Evolutionary conservation across 306 rosid genomes (phyloP), one percentile per base, ranked within the genome.

Genomic region (Prunus campanulata): DNA sequence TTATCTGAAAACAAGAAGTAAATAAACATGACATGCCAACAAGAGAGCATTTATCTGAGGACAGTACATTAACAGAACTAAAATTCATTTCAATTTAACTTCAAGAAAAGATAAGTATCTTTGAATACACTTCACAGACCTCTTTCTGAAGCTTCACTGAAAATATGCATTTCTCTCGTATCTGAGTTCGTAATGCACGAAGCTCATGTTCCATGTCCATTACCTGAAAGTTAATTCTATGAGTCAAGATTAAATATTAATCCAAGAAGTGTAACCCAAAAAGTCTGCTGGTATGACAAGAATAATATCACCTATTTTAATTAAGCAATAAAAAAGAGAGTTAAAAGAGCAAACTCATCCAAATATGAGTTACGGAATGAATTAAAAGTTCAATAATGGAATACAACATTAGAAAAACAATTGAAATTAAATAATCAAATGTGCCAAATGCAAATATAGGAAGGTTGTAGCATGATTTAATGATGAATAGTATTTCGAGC

Each of bases 191-290:
- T 44, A 95, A 83, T 57, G 95, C 96, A 79, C 92, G 87, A 55
- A 95, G 92, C 81, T 95, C 98, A 56, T 89, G 86, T 77, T 95
- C 97, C 97, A 95, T 92, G 80, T 93, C 97, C 87, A 89, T 85
- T 76, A 92, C 92, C 98, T 95, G 81, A 84, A 81, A 74, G 39
- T 11, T 25, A 20, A 57, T 56, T 59, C 25, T n/a, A 57, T 18
- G 62, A 24, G 65, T 24, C 65, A 57, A 57, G 76, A 24, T 27
- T 22, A 72, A 9, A 22, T 22, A 57, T 55, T 14, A 15, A 57
- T 42, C 39, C 11, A 22, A 71, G 11, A 25, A 70, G 35, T 25
- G 32, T 8, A 20, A 13, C 11, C 11, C 24, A 39, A 39, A 15
- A 61, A 10, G 59, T 5, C 35, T 55, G 42, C 39, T 8, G 39